Evolutionary conservation across 768 basidiomycete genomes (phyloP).

Genomic region (Lentinula boryana): DNA sequence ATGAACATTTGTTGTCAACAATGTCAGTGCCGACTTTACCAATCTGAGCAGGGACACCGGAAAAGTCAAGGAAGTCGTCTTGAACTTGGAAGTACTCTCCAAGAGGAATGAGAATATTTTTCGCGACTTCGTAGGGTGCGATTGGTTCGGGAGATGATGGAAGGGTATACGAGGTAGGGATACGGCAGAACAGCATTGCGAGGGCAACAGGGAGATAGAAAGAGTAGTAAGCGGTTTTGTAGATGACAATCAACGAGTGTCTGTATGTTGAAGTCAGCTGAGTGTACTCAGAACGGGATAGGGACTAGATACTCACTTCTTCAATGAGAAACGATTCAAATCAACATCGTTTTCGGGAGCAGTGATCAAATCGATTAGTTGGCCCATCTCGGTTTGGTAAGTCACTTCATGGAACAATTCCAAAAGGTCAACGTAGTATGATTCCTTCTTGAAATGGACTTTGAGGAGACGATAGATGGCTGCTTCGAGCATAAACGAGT

Average conservation of each 20-base stretch:
- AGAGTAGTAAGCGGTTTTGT: conserved; percentile 97
- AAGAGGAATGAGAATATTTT: conserved; percentile 80
- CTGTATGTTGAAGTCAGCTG: conserved; percentile 29
- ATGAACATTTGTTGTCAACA: conserved; percentile 97
- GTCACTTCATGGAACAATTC: conserved; percentile 90
- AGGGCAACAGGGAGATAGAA: conserved; percentile 98
- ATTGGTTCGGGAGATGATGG: conserved; percentile 45
- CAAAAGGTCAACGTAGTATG: conserved; percentile 84
- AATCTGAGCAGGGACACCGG: conserved; percentile 53
- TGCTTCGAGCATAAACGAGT: conserved; percentile 92
- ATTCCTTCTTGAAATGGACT: conserved; percentile 72
- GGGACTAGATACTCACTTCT: conserved; percentile 47
- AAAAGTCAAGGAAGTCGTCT: conserved; percentile 95
- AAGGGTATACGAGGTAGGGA: conserved; percentile 57
- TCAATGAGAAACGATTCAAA: conserved; percentile 78
- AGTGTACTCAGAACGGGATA: neutral
- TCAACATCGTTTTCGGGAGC: conserved; percentile 90
- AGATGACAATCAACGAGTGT: conserved; percentile 88
- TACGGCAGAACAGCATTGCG: conserved; percentile 73
- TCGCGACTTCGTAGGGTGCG: conserved; percentile 1
- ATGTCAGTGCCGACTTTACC: conserved; percentile 99
- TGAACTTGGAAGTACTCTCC: conserved; percentile 99
- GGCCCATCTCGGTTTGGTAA: conserved; percentile 93
- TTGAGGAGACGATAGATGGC: conserved; percentile 91
- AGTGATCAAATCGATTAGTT: conserved; percentile 92